Evolutionary conservation across 306 rosid species (phyloP).

Genomic region (Abrus pulchellus): DNA sequence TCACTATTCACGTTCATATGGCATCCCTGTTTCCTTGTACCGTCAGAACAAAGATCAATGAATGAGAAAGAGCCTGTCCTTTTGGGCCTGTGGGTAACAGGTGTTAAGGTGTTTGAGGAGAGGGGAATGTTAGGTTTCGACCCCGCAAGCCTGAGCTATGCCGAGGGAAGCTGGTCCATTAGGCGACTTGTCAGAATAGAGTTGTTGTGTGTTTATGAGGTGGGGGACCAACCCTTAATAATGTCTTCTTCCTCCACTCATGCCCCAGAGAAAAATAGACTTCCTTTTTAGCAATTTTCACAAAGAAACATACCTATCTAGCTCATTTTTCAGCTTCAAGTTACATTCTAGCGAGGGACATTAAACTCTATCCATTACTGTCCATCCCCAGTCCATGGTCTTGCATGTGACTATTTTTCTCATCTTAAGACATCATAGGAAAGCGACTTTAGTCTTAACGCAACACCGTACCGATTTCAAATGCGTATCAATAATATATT

Average conservation of each 20-base stretch:
- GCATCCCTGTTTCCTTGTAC: slow-evolving; percentile 20
- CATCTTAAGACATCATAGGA: neutral
- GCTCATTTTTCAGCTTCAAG: neutral
- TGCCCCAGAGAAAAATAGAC: neutral
- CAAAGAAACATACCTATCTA: neutral
- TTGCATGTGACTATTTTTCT: neutral
- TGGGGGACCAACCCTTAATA: neutral
- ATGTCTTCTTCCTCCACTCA: neutral
- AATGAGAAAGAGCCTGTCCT: slow-evolving; percentile 1
- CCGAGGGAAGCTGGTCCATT: neutral
- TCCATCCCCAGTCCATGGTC: neutral
- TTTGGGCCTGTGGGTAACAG: slow-evolving; percentile 13
- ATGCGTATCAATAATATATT: too few species aligned
- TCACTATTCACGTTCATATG: neutral
- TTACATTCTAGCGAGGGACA: neutral
- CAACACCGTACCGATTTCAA: too few species aligned
- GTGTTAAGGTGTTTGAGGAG: slow-evolving; percentile 31
- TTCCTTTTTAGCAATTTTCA: neutral
- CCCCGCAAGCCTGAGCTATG: neutral
- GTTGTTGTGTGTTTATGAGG: neutral
- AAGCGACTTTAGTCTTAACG: too few species aligned
- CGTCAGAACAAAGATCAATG: slow-evolving; percentile 4
- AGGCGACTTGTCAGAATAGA: slow-evolving; percentile 32
- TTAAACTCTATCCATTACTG: neutral
- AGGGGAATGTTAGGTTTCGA: slow-evolving; percentile 14